Percentiles rank a stretch among this genome's conserved stretches.
These are phyloP conservation scores for Xylaria intraflava DNA, from an alignment of 495 filamentous ascomycete species.

Conservation along the genomic window DNA sequence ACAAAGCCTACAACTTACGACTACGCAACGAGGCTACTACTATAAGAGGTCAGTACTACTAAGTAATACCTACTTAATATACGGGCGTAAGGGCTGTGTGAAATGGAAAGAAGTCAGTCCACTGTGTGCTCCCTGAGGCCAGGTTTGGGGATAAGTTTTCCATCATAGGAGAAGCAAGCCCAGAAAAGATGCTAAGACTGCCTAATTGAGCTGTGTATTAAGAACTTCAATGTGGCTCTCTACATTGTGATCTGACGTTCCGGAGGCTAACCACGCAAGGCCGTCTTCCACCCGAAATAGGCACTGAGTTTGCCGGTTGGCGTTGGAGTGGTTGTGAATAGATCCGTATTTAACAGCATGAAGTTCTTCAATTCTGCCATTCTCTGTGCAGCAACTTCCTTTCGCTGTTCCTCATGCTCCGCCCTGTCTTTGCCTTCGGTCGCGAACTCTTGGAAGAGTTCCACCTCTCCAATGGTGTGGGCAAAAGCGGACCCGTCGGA, in stretches of 20 bases:
- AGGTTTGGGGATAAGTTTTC: no score
- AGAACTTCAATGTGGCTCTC: no score
- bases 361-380: conserved; percentile 14
- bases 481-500: neutral
- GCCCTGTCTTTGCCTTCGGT: conserved; percentile 9
- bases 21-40: no score
- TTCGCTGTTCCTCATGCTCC: conserved; percentile 10
- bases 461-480: conserved; percentile 14
- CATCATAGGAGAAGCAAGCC: no score
- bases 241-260: neutral
- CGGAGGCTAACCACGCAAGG: neutral
- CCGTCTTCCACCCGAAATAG: conserved; percentile 12
- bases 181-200: no score
- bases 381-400: conserved; percentile 6
- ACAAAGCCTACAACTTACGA: no score
- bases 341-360: conserved; percentile 5
- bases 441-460: conserved; percentile 10
- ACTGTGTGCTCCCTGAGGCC: no score
- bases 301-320: conserved; percentile 15
- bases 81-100: no score
- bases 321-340: conserved; percentile 9
- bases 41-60: no score
- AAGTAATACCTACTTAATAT: no score
- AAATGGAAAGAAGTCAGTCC: no score
- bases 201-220: no score